These are phyloP conservation scores for Yamadazyma ubonensis DNA, from an alignment of 805 yeast species.

Conservation along the genomic window DNA sequence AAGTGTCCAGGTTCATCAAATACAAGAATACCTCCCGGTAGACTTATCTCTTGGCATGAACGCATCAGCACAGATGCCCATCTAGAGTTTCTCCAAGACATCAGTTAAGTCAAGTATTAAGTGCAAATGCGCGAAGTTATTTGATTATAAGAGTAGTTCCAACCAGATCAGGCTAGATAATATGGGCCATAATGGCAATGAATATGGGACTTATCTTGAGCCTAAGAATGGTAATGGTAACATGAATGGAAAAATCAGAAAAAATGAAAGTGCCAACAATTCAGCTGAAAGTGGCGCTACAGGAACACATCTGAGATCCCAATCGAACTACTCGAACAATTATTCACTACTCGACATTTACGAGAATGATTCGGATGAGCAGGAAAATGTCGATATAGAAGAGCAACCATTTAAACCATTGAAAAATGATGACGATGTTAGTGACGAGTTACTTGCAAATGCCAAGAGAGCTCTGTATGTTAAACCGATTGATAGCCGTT, in stretches of 20 bases:
- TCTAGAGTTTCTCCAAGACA: conserved; percentile 37
- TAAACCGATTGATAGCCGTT: conserved; percentile 8
- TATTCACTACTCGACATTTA: conserved; percentile 40
- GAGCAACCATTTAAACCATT: background rate
- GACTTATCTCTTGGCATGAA: conserved; percentile 29
- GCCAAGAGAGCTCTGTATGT: conserved; percentile 12
- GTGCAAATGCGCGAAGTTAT: background rate
- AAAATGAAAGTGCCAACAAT: too few relatives aligned
- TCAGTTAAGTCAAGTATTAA: too few relatives aligned
- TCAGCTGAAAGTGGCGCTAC: too few relatives aligned
- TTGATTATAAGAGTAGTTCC: background rate
- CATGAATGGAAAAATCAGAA: background rate
- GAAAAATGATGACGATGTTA: background rate
- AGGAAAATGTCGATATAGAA: background rate
- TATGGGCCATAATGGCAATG: background rate
- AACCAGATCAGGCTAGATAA: too few relatives aligned
- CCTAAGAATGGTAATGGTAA: background rate
- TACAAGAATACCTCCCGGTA: conserved; percentile 35
- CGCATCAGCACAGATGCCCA: conserved; percentile 20
- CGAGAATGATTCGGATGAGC: conserved; percentile 17
- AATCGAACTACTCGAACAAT: conserved; percentile 33
- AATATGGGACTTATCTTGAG: background rate
- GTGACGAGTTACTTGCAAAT: conserved; percentile 10
- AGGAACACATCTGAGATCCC: conserved; percentile 26
- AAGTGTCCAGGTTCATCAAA: conserved; percentile 25